Base-by-base conservation (phyloP, 257 asterid genomes). In the Ilex asprella region DNA sequence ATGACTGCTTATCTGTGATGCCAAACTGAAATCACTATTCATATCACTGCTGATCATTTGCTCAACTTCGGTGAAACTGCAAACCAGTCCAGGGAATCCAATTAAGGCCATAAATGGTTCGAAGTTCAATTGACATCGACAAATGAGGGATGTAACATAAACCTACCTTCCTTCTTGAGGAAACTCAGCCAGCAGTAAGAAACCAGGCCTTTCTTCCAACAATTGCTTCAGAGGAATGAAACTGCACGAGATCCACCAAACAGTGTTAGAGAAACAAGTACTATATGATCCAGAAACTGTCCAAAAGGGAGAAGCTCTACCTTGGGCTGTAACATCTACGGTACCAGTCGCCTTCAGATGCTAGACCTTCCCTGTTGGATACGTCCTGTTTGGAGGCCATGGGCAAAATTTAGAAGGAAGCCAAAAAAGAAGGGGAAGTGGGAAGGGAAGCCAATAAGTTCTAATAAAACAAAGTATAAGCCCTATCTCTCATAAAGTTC, bases 351-450 rank as follows among this genome's bases (percentile, higher is more conserved):
- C 72, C 82, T 39, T 85, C 96, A 56, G 90, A 81, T 39, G 94
- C 92, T 72, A 87, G 78, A 56, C 90, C 95, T 73, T 83, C 90
- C 10, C 83, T 79, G 63, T 85, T 87, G 46, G 97, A 90, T 69
- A 90, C 65, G 69, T 85, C 97, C 95, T 90, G 79, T 63, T 60
- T 39, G 67, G 50, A 70, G 39, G 64, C n/a, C 51, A 72, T 60
- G 29, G 64, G 49, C 9, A 53, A 70, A 14, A 55, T 73, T 64
- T 9, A 49, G 21, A 39, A 31, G 6, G 66, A 43, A 62, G 55
- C 57, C 60, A 55, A 61, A 31, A 31, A 30, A 68, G 69, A 56
- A 9, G 31, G 57, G 27, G 27, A 30, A 68, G 69, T 53, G 12
- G 31, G 57, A 47, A 51, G 16, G 16, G 21, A n/a, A n/a, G 61